phyloP scores from a whole-genome alignment of 1,284 basidiomycete genomes.

The Ceratobasidium sp. region DNA sequence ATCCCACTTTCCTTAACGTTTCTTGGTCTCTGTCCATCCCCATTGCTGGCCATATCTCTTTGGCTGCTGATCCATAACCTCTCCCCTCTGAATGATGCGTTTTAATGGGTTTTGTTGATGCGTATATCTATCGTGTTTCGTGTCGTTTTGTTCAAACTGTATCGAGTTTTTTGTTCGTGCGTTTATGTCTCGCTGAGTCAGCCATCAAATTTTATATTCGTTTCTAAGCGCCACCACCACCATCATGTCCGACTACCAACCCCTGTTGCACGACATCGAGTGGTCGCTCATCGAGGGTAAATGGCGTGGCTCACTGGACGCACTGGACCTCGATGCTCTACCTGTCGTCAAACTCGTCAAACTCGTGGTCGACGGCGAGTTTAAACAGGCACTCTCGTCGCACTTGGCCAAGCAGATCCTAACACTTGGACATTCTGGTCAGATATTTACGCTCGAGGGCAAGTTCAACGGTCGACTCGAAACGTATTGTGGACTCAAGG shows the following conservation, averaged over 20 bases:
- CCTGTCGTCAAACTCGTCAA: conserved; percentile 46
- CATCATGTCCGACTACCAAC: conserved; percentile 6
- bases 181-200: neutral
- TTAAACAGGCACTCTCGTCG: conserved; percentile 61
- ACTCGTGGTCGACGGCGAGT: conserved; percentile 52
- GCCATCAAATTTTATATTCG: conserved; percentile 10
- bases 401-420: conserved; percentile 50
- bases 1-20: conserved; percentile 20
- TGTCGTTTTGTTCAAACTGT: neutral
- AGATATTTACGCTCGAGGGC: neutral
- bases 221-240: neutral
- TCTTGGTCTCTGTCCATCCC: neutral
- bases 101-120: conserved; percentile 10
- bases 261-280: conserved; percentile 37
- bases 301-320: conserved; percentile 39
- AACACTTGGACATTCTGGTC: conserved; percentile 1
- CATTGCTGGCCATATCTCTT: no score
- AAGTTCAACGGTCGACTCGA: conserved; percentile 23
- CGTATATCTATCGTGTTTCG: conserved; percentile 15
- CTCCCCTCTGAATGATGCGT: no score
- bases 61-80: neutral
- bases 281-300: conserved; percentile 43
- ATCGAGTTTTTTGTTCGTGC: neutral
- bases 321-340: conserved; percentile 14
- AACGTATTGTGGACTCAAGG: conserved; percentile 10